Base-by-base conservation (phyloP, 2,329 filamentous ascomycete genomes). In the Colletotrichum caudatum region DNA sequence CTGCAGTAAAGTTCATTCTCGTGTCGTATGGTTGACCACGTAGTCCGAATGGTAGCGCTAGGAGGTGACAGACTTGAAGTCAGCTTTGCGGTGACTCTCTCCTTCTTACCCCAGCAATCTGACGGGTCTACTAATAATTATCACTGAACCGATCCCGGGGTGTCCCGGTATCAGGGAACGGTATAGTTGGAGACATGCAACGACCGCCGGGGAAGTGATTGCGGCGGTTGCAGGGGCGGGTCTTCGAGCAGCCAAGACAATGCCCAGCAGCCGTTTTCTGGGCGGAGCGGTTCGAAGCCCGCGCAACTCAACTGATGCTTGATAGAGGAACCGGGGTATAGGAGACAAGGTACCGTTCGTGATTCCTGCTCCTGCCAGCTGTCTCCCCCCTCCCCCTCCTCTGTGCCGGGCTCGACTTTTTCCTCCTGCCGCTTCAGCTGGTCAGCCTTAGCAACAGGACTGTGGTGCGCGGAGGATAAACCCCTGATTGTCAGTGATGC, bases 191-290 rank as follows among this genome's bases (percentile, higher is more conserved):
- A 35, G 57, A 29, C 18, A 37, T 29, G 35, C 26, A 61, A 29
- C 23, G 23, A 54, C 37, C 37, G 56, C 48, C 56, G 63, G 64
- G n/a, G 14, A 50, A 46, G 29, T 33, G 64, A 53, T 58, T 39
- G 53, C 41, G 58, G 58, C 51, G 33, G 54, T 59, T 61, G 63
- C 56, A 62, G 39, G 67, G 63, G 23, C 16, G 67, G 63, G 23
- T 12, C 26, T 48, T 3, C 2, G 12, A 35, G 16, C 14, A 26
- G 65, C 65, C 65, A 69, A 71, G 69, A 71, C 16, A 33, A 29
- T 64, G 69, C 69, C 65, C 37, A 71, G 69, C 20, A 59, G 59
- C 39, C 23, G 48, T 50, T 59, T 37, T 41, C 69, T 41, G 57
- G 58, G 65, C 58, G 60, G 39, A 29, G 26, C 64, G 64, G 64